Evolutionary conservation across 345 rosid species (phyloP), one percentile per base, ranked within the genome.

Genomic region (Raphanus raphanistrum): DNA sequence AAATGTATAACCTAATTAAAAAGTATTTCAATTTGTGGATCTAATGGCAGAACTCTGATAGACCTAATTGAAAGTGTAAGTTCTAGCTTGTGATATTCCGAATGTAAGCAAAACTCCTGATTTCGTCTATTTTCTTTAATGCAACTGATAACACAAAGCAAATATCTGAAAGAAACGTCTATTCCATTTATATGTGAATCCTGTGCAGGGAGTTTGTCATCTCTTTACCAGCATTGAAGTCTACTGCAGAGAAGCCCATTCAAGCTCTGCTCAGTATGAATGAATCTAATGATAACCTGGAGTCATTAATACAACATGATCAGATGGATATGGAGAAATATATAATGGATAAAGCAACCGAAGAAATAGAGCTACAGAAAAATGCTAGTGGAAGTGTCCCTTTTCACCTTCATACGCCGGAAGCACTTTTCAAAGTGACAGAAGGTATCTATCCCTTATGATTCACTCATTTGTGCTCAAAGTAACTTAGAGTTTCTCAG

Each of bases 281-380:
- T 63, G 88, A 80, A 71, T 84, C 94, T 67, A 76, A 72, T 76
- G 81, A 78, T 76, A 86, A 89, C 45, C 55, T 84, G 80, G 92
- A 83, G 78, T 79, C 87, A 72, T 66, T 71, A 73, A 73, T 88
- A 70, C 93, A 86, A 66, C 84, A 87, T 38, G 97, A 92, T 78
- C 92, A 90, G 77, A 94, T 92, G 98, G 98, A 94, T 55, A 79
- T 94, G 75, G 97, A 93, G 84, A 90, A 82, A 78, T 81, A 86
- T 86, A 93, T 85, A 27, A 84, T 84, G 76, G 86, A 83, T 77
- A 91, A 87, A 85, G 90, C 86, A 63, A 84, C 74, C 29, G 92
- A 90, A 80, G 98, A 88, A 84, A 75, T 88, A 61, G 88, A 92
- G 83, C 89, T 90, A 27, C 84, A 85, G 73, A 90, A 84, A 84